Conservation (phyloP, 306 rosid genomes). For the Mimosa pudica region DNA sequence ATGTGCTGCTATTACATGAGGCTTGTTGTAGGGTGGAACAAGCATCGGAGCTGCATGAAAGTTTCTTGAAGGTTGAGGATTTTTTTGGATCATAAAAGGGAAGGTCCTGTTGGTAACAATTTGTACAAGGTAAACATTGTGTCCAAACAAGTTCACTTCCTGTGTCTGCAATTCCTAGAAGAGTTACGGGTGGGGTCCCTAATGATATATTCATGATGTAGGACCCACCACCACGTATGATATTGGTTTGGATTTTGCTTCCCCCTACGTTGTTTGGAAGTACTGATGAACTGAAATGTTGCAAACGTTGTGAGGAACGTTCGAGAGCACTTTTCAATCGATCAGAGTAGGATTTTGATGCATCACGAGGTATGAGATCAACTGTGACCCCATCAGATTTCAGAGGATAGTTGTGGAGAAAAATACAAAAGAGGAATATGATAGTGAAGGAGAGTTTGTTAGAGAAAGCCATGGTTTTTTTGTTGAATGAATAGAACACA, state of each 20-base stretch:
- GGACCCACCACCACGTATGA: neutral
- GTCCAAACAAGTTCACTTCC: conserved; percentile 74
- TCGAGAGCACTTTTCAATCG: conserved; percentile 36
- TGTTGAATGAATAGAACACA: neutral
- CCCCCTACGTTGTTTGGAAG: neutral
- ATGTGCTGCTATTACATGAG: neutral
- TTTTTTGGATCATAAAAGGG: conserved; percentile 47
- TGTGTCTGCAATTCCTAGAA: conserved; percentile 56
- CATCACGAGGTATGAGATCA: conserved; percentile 50
- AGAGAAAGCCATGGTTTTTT: neutral
- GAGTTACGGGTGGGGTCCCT: conserved; percentile 53
- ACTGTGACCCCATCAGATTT: conserved; percentile 33
- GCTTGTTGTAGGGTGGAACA: conserved; percentile 19
- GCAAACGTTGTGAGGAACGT: conserved; percentile 43
- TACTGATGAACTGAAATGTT: conserved; percentile 25
- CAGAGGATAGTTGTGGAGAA: neutral
- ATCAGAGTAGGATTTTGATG: conserved; percentile 30
- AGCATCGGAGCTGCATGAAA: conserved; percentile 32
- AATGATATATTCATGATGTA: conserved; percentile 54
- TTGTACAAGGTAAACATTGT: conserved; percentile 60
- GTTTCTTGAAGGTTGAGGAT: conserved; percentile 45
- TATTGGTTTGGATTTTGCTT: conserved; percentile 18
- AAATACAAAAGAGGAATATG: neutral
- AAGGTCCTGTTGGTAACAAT: conserved; percentile 52
- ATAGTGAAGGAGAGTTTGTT: neutral